A percentile compares a stretch with the other conserved stretches of the same genome.
Evolutionary conservation across 257 asterid species (phyloP).

Genomic region (Solanum lycopersicoides): DNA sequence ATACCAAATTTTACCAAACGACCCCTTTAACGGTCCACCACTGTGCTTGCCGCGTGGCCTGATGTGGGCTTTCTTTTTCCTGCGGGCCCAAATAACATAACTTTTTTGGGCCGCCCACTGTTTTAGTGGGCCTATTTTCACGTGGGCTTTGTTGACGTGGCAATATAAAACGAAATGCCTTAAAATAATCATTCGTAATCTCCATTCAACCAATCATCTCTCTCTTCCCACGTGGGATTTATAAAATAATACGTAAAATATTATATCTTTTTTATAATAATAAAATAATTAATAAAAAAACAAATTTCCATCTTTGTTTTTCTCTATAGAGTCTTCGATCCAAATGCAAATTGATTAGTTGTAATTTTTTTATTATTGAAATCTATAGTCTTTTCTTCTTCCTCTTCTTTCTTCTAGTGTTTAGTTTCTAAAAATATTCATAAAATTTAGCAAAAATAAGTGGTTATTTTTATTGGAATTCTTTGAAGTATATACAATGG

Average conservation of each 20-base stretch:
- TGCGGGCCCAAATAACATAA: not conserved
- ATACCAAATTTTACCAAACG: too few species aligned
- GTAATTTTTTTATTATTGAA: not conserved
- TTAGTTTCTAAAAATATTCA: not conserved
- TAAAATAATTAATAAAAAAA: not conserved
- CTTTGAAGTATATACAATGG: constrained; percentile 21
- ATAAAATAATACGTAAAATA: too few species aligned
- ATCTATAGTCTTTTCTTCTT: not conserved
- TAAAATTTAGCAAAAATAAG: not conserved
- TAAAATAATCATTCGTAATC: constrained; percentile 43
- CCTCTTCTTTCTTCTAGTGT: not conserved
- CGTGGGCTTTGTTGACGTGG: not conserved
- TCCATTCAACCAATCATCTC: constrained; percentile 53
- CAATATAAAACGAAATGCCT: not conserved
- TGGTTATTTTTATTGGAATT: not conserved
- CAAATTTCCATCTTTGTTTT: not conserved
- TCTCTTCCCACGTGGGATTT: constrained; percentile 66
- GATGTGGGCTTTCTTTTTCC: not conserved
- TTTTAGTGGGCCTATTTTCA: not conserved
- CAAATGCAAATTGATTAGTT: not conserved
- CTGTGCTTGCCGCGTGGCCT: not conserved
- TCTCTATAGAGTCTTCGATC: not conserved
- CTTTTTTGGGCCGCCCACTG: not conserved
- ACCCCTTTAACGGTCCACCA: not conserved
- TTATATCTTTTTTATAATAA: too few species aligned